Evolutionary conservation across 169 alveolate genomes (phyloP).

Genomic region (Babesia microti): DNA sequence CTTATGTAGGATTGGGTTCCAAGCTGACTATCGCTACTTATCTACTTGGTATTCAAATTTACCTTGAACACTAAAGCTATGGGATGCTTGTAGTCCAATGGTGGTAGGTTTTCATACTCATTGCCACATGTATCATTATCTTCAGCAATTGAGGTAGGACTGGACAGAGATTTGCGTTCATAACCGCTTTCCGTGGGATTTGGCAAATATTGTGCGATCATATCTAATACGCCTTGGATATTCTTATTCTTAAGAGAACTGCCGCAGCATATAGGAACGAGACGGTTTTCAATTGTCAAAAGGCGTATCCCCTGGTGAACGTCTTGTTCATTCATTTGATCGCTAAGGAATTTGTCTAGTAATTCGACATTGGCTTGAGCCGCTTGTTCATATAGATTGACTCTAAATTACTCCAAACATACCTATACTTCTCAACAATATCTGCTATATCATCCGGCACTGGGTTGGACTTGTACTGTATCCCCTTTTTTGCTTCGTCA

Average conservation of each 20-base stretch:
- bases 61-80: constrained; percentile 48
- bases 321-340: constrained; percentile 48
- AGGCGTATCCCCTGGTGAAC: constrained; percentile 61
- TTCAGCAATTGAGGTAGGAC: too few species aligned
- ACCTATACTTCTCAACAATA: constrained; percentile 12
- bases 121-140: too few species aligned
- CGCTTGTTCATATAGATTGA: constrained; percentile 55
- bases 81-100: constrained; percentile 32
- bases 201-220: constrained; percentile 72
- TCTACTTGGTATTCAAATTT: constrained; percentile 1
- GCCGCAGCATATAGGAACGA: constrained; percentile 78
- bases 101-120: too few species aligned
- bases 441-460: constrained; percentile 36
- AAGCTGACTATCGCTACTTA: constrained; percentile 43
- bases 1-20: constrained; percentile 60
- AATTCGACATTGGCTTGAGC: constrained; percentile 76
- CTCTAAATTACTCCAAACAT: constrained; percentile 29
- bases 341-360: constrained; percentile 69
- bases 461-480: constrained; percentile 12
- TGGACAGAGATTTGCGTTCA: too few species aligned
- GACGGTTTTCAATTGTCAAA: constrained; percentile 48
- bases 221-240: constrained; percentile 48
- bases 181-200: too few species aligned
- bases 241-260: constrained; percentile 80
- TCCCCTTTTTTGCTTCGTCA: constrained; percentile 26